Evolutionary conservation across 176 grass and related monocot species (phyloP), one percentile per base, ranked within the genome.

Genomic region (Raddia distichophylla): DNA sequence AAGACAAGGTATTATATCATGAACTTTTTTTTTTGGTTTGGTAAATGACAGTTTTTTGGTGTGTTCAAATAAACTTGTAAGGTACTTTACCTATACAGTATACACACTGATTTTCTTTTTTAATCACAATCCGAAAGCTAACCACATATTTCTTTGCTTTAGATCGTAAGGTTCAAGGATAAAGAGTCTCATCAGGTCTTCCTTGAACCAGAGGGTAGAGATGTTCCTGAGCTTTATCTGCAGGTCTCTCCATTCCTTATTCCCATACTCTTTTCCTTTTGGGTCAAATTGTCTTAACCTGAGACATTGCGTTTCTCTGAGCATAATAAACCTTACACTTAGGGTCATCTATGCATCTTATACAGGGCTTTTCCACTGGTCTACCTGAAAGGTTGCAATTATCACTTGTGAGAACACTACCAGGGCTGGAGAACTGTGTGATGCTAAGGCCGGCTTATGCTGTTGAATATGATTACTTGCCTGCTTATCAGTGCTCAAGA

Each of bases 121-220:
- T 0, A 7, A 71, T 12, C 10, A 60, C 35, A 56, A 3, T 67
- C 32, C 5, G 2, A 37, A 84, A 78, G 6, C 19, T 90, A 48
- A 90, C 73, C 5, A 11, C 5, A 32, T 66, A 52, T 82, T 54
- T 92, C 61, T 83, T 75, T 76, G 69, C 80, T 87, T 71, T 86
- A 98, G 93, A 95, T 95, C 44, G 96, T 98, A 85, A 95, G 96
- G 69, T 98, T 98, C 79, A 88, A 93, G 84, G 96, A 95, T 75
- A 98, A 95, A 89, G 96, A 95, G 64, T 98, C 96, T 42, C 96
- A 98, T 86, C 93, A 98, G 47, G 85, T 95, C 18, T 98, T 98
- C 90, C 96, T 98, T 78, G 96, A 98, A 91, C 96, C 96, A 45
- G 96, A 95, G 76, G 96, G 96, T 57, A 91, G 91, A 80, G 94